Percentiles rank a stretch among this genome's conserved stretches.
Conservation (phyloP, 2,329 filamentous ascomycete genomes). For the Aspergillus hortae region DNA sequence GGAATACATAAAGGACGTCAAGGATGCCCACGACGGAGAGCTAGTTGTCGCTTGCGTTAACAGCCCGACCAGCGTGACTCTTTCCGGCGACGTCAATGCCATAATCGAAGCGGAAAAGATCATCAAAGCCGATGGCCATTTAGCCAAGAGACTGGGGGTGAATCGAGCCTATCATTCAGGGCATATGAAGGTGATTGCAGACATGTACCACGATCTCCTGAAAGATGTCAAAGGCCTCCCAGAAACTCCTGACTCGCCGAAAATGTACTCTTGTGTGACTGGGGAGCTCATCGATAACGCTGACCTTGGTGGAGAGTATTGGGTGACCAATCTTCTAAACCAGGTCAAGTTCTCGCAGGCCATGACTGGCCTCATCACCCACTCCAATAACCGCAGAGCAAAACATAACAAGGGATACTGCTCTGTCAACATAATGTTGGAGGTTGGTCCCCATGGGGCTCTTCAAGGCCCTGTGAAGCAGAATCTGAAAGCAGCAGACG, state of each 20-base stretch:
- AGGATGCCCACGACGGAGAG: background rate
- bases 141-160: background rate
- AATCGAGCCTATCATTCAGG: background rate
- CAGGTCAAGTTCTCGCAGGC: background rate
- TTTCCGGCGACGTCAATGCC: background rate
- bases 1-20: background rate
- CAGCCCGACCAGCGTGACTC: background rate
- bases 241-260: background rate
- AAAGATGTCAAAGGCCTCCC: background rate
- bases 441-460: background rate
- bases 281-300: background rate
- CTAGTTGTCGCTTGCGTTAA: background rate
- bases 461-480: background rate
- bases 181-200: background rate
- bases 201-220: background rate
- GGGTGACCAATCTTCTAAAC: background rate
- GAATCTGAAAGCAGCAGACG: background rate
- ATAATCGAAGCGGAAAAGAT: background rate
- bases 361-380: background rate
- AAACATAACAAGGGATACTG: background rate
- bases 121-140: background rate
- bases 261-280: background rate
- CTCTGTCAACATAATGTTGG: background rate
- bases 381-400: background rate
- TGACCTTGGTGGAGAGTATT: background rate